phyloP scores from a whole-genome alignment of 2,329 filamentous ascomycete genomes.

The Trichocomaceae sp. region DNA sequence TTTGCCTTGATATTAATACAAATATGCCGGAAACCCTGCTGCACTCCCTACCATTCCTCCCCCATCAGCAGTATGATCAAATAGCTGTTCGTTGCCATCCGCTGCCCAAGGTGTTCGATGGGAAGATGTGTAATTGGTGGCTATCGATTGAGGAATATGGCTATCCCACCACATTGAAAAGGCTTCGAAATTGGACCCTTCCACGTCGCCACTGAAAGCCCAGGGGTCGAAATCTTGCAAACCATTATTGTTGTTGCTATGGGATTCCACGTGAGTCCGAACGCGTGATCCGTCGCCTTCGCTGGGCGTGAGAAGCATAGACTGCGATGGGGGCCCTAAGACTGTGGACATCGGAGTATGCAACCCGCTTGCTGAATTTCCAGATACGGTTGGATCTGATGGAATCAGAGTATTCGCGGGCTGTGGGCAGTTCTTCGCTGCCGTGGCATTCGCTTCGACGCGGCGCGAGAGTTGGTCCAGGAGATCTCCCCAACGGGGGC shows the following conservation, averaged over 20 bases:
- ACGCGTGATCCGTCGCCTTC: too few species aligned
- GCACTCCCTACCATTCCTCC: too few species aligned
- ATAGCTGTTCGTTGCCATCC: neutral
- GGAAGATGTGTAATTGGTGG: neutral
- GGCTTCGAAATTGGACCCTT: neutral
- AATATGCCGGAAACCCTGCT: too few species aligned
- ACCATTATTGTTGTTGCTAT: neutral
- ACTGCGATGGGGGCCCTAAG: neutral
- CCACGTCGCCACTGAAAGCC: neutral
- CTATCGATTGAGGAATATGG: neutral
- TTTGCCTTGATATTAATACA: too few species aligned
- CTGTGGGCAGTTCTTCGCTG: neutral
- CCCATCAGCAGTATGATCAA: too few species aligned
- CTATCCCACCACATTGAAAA: conserved; percentile 1
- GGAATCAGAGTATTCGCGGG: neutral
- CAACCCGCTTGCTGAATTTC: neutral
- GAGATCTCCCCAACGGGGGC: conserved; percentile 14
- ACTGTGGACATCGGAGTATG: neutral
- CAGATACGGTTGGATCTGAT: neutral
- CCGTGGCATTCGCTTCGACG: neutral
- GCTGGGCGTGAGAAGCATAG: too few species aligned
- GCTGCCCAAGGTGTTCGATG: neutral
- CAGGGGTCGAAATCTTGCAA: neutral
- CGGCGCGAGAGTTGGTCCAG: neutral
- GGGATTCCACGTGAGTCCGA: too few species aligned